Evolutionary conservation across 2,329 filamentous ascomycete species (phyloP), one percentile per base, ranked within the genome.

Genomic region (Diatrype stigma): DNA sequence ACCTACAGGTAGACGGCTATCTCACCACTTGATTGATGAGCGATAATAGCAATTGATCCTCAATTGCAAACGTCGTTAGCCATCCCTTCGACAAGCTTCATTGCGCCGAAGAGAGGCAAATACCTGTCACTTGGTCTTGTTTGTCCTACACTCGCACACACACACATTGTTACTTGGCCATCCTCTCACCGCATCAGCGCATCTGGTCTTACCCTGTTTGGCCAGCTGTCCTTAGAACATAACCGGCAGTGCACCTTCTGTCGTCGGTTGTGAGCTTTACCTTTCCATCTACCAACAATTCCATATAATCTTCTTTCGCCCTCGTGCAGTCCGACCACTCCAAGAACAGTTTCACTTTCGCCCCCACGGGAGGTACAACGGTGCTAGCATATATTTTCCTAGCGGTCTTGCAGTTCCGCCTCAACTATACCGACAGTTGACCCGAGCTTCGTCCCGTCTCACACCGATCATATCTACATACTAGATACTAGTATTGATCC

Each of bases 401-500:
- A 30, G 26, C 26, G 26, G 26, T 30, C 26, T 30, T 30, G 26
- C 10, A 30, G 26, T 30, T 30, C 26, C 26, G 26, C 26, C 26
- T 37, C 34, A 17, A 16, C n/a, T 17, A 37, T 37, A 37, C 34
- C 34, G 34, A 37, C 34, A 17, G n/a, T 17, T 46, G 45, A 23
- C 35, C 23, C 46, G 34, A 42, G 46, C 46, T 40, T 48, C 22
- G 21, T n/a, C 40, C 38, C 12, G 21, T 17, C 7, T 5, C 11
- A 19, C 22, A 23, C 21, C 40, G 19, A n/a, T n/a, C 11, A 17
- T 16, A 52, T 22, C 11, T 49, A 22, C 46, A 34, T 42, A n/a
- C 35, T 14, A 42, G 45, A 32, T 30, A 35, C 49, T 26, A 44
- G 11, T 35, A 50, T 45, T 22, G 35, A 28, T 35, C 46, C 48